phyloP scores from a whole-genome alignment of 2,329 filamentous ascomycete genomes.

The Colletotrichum agaves region DNA sequence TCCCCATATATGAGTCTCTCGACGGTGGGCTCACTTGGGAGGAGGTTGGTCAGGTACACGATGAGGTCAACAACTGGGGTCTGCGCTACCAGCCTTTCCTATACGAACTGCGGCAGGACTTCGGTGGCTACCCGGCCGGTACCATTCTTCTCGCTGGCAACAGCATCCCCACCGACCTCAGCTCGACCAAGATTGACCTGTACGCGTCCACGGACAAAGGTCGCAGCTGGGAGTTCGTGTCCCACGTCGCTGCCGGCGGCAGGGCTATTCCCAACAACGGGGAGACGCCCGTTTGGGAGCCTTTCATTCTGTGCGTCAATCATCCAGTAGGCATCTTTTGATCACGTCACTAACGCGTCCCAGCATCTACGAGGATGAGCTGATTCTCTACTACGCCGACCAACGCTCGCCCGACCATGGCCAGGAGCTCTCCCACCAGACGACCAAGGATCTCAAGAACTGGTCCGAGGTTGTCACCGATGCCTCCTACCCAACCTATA shows the following conservation, averaged over 20 bases:
- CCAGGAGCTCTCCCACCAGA: slow-evolving; percentile 76
- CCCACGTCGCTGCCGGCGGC: slow-evolving; percentile 72
- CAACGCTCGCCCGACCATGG: slow-evolving; percentile 74
- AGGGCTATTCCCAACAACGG: slow-evolving; percentile 71
- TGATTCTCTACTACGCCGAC: slow-evolving; percentile 78
- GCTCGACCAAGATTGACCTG: slow-evolving; percentile 73
- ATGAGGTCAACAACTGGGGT: slow-evolving; percentile 72
- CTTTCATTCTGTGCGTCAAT: slow-evolving; percentile 63
- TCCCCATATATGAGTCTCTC: slow-evolving; percentile 64
- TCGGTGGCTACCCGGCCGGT: slow-evolving; percentile 69
- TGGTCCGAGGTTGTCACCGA: slow-evolving; percentile 70
- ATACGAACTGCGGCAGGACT: slow-evolving; percentile 67
- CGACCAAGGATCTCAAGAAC: slow-evolving; percentile 64
- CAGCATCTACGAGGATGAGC: slow-evolving; percentile 64
- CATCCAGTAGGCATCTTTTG: not conserved
- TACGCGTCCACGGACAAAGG: slow-evolving; percentile 73
- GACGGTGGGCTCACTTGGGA: slow-evolving; percentile 70
- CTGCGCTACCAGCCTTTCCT: slow-evolving; percentile 76
- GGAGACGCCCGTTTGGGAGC: slow-evolving; percentile 78
- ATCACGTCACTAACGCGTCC: not conserved
- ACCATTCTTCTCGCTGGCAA: slow-evolving; percentile 72
- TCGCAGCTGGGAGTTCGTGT: slow-evolving; percentile 73
- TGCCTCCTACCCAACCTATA: slow-evolving; percentile 70
- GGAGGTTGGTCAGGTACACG: slow-evolving; percentile 70
- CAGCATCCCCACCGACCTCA: slow-evolving; percentile 68